A percentile compares a stretch with the other conserved stretches of the same genome.
phyloP scores from a whole-genome alignment of 352 stramenopile species.

The Poterioochromonas sp. region DNA sequence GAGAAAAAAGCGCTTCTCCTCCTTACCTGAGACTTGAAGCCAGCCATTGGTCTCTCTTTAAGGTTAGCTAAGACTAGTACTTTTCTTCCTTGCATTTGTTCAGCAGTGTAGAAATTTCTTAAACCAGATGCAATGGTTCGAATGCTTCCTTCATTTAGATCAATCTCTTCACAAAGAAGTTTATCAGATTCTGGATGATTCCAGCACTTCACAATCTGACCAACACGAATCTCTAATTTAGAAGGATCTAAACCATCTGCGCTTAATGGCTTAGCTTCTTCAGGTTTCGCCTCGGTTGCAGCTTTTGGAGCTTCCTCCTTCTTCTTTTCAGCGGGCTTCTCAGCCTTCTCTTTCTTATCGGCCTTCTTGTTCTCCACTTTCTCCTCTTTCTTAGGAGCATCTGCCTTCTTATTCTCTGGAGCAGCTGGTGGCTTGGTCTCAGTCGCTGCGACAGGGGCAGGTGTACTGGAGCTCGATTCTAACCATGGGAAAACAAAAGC shows the following conservation, averaged over 20 bases:
- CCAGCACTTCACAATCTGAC: constrained; percentile 60
- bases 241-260: constrained; percentile 7
- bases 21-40: constrained; percentile 89
- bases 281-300: neutral
- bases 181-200: constrained; percentile 73
- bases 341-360: constrained; percentile 37
- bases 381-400: neutral
- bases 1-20: constrained; percentile 61
- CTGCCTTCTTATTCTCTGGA: neutral
- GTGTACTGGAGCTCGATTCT: neutral
- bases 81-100: constrained; percentile 88
- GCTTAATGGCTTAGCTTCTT: neutral
- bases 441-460: neutral
- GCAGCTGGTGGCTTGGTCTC: neutral
- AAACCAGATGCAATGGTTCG: constrained; percentile 91
- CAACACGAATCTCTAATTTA: constrained; percentile 50
- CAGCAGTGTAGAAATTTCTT: constrained; percentile 79
- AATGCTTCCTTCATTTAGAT: constrained; percentile 76
- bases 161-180: constrained; percentile 96
- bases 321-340: constrained; percentile 34
- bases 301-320: constrained; percentile 19
- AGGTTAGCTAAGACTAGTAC: constrained; percentile 96
- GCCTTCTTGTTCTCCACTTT: constrained; percentile 21
- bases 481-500: no score
- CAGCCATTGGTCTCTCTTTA: constrained; percentile 90